Evolutionary conservation across 2,329 filamentous ascomycete species (phyloP).

Genomic region (Aspergillus calidoustus): DNA sequence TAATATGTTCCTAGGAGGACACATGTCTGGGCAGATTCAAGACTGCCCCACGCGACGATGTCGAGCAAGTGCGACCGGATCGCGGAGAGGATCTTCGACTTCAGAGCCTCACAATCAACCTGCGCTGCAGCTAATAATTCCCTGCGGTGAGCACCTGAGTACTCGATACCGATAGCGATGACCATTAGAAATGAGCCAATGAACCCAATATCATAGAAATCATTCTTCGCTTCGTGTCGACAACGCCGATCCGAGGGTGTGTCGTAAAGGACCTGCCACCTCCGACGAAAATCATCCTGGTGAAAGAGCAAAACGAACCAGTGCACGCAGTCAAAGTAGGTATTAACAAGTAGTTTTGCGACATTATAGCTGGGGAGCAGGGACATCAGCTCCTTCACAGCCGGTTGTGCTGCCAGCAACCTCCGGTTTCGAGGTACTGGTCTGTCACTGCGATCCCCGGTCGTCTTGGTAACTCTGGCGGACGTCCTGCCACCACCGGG

Average conservation of each 20-base stretch:
- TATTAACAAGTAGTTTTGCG: constrained; percentile 36
- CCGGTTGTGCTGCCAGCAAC: not conserved
- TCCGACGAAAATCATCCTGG: constrained; percentile 36
- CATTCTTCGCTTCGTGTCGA: not conserved
- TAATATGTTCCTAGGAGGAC: constrained; percentile 45
- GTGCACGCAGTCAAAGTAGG: constrained; percentile 45
- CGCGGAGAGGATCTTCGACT: constrained; percentile 10
- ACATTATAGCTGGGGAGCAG: constrained; percentile 30
- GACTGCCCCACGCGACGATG: constrained; percentile 27
- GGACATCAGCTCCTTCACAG: not conserved
- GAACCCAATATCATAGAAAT: constrained; percentile 13
- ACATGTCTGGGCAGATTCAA: constrained; percentile 42
- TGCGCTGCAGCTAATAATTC: constrained; percentile 8
- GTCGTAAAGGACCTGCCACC: constrained; percentile 26
- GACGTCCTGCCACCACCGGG: no score
- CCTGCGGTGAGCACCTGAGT: constrained; percentile 21
- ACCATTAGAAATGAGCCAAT: constrained; percentile 31
- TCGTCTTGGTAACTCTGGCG: no score
- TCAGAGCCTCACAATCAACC: not conserved
- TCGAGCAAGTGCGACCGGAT: constrained; percentile 27
- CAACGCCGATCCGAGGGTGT: not conserved
- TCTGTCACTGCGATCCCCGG: not conserved
- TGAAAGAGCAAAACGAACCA: constrained; percentile 48
- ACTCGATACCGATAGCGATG: constrained; percentile 30
- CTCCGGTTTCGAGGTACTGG: not conserved